Evolutionary conservation across 345 rosid species (phyloP), one percentile per base, ranked within the genome.

Genomic region (Luvunga scandens): DNA sequence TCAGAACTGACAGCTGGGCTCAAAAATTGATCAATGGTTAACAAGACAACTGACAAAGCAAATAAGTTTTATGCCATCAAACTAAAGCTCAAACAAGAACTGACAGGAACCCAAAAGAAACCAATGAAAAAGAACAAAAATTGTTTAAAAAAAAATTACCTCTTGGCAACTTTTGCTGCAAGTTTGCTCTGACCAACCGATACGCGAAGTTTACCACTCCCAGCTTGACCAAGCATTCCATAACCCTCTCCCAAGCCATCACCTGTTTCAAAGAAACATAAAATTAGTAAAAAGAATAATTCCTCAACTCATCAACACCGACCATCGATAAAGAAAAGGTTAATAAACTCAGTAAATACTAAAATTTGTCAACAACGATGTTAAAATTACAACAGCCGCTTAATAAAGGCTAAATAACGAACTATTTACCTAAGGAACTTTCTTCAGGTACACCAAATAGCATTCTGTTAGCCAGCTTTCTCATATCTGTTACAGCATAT

Each of bases 141-240:
- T 42, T 42, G 48, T 9, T 2, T 6, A 12, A 24, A 8, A 8
- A 5, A 61, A 48, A n/a, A n/a, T n/a, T 87, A 92, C 99, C 88
- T 93, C 82, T 95, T 93, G 27, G 99, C 93, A 84, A 91, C 94
- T 92, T 95, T 95, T 13, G 97, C 91, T 10, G 93, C 94, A 25
- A 93, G 92, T 83, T 93, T 95, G 89, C 94, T 93, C 72, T 92
- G 98, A n/a, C 89, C 96, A 84, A 88, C 53, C 7, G 98, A 89
- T 36, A 91, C 95, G 39, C 99, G 98, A 61, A 96, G 89, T 84
- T 95, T 94, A 78, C 98, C 98, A 85, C 90, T 96, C 79, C 99
- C 98, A n/a, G 99, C 99, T 77, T 96, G 98, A 65, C 99, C 98
- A 80, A 96, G 98, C 99, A 96, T 94, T 66, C 99, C 99, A 87